These are phyloP conservation scores for Diacronema lutheri DNA, from an alignment of 78 protist species.

Conservation along the genomic window DNA sequence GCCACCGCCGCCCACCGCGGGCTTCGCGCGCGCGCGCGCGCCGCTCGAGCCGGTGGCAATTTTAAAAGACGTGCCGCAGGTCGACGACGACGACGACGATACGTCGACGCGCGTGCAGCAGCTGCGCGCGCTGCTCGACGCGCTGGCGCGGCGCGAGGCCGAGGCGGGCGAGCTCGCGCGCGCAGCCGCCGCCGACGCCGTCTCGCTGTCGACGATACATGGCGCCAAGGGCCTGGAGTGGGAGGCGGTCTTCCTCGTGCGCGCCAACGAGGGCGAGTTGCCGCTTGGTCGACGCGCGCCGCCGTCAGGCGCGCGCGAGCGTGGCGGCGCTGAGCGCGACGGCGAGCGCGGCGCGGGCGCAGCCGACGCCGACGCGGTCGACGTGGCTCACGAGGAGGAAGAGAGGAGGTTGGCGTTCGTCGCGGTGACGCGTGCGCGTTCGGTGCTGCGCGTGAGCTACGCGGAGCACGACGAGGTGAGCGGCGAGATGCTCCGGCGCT, in stretches of 20 bases:
- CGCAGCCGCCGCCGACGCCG: neutral
- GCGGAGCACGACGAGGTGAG: neutral
- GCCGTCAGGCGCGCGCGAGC: neutral
- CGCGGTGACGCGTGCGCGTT: neutral
- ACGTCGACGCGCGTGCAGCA: too few species aligned
- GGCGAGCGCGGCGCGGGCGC: neutral
- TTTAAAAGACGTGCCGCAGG: neutral
- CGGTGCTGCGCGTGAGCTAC: neutral
- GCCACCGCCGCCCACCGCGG: too few species aligned
- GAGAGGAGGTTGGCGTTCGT: neutral
- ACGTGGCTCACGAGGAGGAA: neutral
- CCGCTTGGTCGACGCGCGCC: neutral
- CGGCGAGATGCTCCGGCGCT: neutral
- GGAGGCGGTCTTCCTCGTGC: neutral
- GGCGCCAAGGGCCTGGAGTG: neutral
- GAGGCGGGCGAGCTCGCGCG: too few species aligned
- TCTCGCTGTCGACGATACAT: neutral
- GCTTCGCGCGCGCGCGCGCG: neutral
- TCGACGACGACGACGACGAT: too few species aligned
- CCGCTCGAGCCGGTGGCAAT: neutral
- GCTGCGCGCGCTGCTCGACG: too few species aligned
- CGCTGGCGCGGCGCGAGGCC: too few species aligned
- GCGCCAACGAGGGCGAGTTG: neutral
- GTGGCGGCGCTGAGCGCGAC: neutral
- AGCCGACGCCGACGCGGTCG: neutral